Evolutionary conservation across 768 basidiomycete species (phyloP).

Genomic region (Suillus clintonianus): DNA sequence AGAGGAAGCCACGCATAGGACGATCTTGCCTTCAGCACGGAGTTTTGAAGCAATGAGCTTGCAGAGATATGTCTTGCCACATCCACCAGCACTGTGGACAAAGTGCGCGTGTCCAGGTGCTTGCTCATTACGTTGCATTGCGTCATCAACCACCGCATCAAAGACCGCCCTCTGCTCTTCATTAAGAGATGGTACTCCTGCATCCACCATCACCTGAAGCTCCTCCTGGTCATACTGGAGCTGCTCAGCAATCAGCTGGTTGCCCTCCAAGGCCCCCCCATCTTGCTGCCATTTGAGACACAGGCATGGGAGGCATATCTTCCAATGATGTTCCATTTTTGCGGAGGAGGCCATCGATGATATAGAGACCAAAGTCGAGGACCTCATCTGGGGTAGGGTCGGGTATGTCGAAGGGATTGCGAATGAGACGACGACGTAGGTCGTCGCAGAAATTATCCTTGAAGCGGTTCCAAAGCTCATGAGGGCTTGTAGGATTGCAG

Average conservation of each 20-base stretch:
- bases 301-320: conserved; percentile 19
- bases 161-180: conserved; percentile 29
- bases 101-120: conserved; percentile 33
- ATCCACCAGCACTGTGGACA: conserved; percentile 43
- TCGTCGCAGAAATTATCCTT: conserved; percentile 43
- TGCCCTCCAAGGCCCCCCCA: conserved; percentile 19
- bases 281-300: conserved; percentile 2
- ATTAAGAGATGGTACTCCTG: conserved; percentile 23
- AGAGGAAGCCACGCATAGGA: conserved; percentile 52
- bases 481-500: conserved; percentile 36
- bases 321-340: conserved; percentile 12
- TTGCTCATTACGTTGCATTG: conserved; percentile 12
- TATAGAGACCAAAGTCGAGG: conserved; percentile 44
- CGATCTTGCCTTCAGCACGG: conserved; percentile 29
- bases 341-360: conserved; percentile 30
- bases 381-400: conserved; percentile 33
- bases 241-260: conserved; percentile 19
- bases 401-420: background rate
- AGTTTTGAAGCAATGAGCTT: conserved; percentile 35
- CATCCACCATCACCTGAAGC: background rate
- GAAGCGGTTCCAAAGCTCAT: conserved; percentile 37
- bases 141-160: conserved; percentile 29
- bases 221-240: background rate
- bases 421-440: conserved; percentile 24
- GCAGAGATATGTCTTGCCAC: conserved; percentile 48